A percentile compares a stretch with the other conserved stretches of the same genome.
These are phyloP conservation scores for Rhynchospora tenuis DNA, from an alignment of 176 grass and related monocot genomes.

Conservation along the genomic window DNA sequence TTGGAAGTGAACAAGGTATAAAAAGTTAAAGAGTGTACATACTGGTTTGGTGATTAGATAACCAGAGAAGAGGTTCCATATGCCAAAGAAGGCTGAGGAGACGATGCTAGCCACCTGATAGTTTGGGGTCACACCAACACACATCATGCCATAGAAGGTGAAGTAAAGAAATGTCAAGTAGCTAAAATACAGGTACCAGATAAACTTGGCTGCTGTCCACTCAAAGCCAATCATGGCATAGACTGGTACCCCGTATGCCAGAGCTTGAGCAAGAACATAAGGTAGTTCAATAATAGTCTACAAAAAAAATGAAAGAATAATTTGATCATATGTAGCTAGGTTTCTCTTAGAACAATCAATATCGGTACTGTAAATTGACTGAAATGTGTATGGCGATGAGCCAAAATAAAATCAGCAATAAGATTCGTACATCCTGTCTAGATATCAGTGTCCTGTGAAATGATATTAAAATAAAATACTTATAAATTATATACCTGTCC, in stretches of 20 bases:
- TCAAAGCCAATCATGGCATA: slow-evolving; percentile 90
- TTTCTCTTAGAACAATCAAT: background rate
- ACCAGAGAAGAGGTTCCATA: slow-evolving; percentile 86
- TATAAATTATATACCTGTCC: slow-evolving; percentile 58
- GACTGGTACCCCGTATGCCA: slow-evolving; percentile 54
- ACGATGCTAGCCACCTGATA: slow-evolving; percentile 59
- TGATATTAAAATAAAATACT: background rate
- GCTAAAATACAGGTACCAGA: slow-evolving; percentile 83
- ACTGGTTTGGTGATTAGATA: slow-evolving; percentile 59
- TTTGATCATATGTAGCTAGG: background rate
- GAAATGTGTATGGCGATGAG: background rate
- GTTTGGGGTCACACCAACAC: slow-evolving; percentile 70
- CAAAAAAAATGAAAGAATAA: background rate
- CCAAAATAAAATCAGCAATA: too few species aligned
- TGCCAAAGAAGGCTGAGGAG: slow-evolving; percentile 50
- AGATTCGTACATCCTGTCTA: too few species aligned
- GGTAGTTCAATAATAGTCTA: slow-evolving; percentile 78
- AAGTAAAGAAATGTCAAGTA: slow-evolving; percentile 90
- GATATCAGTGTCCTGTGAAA: too few species aligned
- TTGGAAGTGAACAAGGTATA: background rate
- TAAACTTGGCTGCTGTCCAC: slow-evolving; percentile 73
- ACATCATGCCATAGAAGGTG: slow-evolving; percentile 97
- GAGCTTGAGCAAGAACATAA: slow-evolving; percentile 55
- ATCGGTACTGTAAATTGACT: background rate
- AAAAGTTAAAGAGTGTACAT: background rate